Base-by-base conservation (phyloP, 495 filamentous ascomycete genomes). In the Neurospora sublineolata region DNA sequence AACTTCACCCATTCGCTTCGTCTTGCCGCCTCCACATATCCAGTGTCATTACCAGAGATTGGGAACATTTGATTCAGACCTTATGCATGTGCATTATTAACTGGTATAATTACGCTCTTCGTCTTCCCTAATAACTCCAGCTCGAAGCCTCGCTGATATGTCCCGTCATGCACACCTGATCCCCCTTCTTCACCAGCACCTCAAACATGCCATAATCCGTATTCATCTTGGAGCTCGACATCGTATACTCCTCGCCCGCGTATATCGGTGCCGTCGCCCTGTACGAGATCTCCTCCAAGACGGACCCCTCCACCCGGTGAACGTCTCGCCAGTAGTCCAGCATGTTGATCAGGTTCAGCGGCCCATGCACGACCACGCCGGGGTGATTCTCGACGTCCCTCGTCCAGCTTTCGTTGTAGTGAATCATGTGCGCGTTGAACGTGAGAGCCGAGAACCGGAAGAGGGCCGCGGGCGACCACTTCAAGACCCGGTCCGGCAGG, bases 391-490 rank as follows among this genome's bases (percentile, higher is more conserved):
- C 89, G 18, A 89, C 82, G 16, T 85, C 80, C 4, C 82, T 79
- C 16, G 85, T 85, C 88, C 88, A 91, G 4, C 83, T 80, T 3
- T 81, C 77, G 41, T 88, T 89, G 76, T 90, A 92, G 76, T 92
- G 90, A 46, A 92, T 92, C 77, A 87, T 91, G 75, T 92, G 91
- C 0, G 84, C 87, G 72, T 92, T 92, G 78, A 90, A 92, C 3
- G 90, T 92, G 30, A 93, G 78, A 0, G 90, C 90, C 0, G 88
- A 90, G 82, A 92, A 93, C 4, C 90, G 85, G 77, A 92, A 92
- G 9, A 92, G 84, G 0, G 86, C 85, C 6, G 86, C 83, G 3
- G 85, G 81, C 0, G 88, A 88, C 77, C 87, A 87, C 16, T 76
- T 72, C 60, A 88, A 80, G 12, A 85, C 83, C 8, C 76, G 75